Evolutionary conservation across 495 filamentous ascomycete genomes (phyloP), one percentile per base, ranked within the genome.

Genomic region (Penicillium arizonense): DNA sequence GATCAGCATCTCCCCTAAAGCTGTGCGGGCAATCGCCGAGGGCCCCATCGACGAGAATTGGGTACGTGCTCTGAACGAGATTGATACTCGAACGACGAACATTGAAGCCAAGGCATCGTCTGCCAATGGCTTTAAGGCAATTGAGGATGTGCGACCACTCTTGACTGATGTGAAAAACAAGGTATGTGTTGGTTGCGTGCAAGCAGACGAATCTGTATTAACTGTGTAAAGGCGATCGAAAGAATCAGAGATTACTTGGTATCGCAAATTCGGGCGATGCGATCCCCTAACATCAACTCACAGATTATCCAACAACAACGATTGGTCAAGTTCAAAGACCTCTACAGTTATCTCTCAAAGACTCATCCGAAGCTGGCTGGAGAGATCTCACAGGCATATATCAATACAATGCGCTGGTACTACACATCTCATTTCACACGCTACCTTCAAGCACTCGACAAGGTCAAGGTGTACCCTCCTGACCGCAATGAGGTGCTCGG

Each of bases 361-460:
- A 87, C 90, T 50, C 91, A 97, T 58, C 74, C 85, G 1, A 74
- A 81, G 23, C 81, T 98, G 5, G 88, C 89, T 2, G 86, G 89
- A 33, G 88, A 97, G 63, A 96, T 97, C 57, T 83, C 83, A 16
- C 89, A 93, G 71, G 94, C 94, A 6, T 98, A 98, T 58, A 86
- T 96, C 70, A 96, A 97, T 71, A 98, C 94, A 7, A 97, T 98
- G 93, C 83, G 91, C 39, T 98, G 94, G 94, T 98, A 98, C 61
- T 97, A 97, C 62, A 73, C 85, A 35, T 93, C 87, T 52, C 86
- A 97, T 67, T 98, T 98, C 66, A 86, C 83, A 4, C 88, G 93
- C 14, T 98, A 97, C 65, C 81, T 87, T 45, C 83, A 85, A 52
- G 82, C 92, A 1, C 81, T 98, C 1, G 85, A 87, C 50, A 96